Evolutionary conservation across 352 stramenopile species (phyloP).

Genomic region (Pythium brachiatum): DNA sequence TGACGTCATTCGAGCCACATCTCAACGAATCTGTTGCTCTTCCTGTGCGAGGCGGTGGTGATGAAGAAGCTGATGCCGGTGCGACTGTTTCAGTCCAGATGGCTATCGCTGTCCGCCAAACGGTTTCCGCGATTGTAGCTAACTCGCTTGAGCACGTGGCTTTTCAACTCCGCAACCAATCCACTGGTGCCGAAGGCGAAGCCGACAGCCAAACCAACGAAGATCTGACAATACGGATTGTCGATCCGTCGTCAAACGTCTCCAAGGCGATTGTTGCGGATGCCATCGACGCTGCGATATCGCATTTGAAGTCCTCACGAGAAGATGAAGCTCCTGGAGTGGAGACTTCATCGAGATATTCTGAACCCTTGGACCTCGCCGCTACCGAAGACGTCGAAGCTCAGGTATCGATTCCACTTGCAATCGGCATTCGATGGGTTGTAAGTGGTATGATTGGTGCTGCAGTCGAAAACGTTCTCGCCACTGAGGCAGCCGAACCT

Average conservation of each 20-base stretch:
- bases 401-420: constrained; percentile 31
- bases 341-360: not conserved
- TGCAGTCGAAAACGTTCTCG: constrained; percentile 32
- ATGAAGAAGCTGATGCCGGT: too few relatives aligned
- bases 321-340: not conserved
- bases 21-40: too few relatives aligned
- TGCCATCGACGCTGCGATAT: not conserved
- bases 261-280: not conserved
- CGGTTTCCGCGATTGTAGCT: constrained; percentile 36
- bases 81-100: constrained; percentile 30
- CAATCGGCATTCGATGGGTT: constrained; percentile 37
- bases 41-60: too few relatives aligned
- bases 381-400: not conserved
- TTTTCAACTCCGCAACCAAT: not conserved
- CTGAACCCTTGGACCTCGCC: not conserved
- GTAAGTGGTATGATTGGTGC: constrained; percentile 40
- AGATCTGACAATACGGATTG: not conserved
- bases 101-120: constrained; percentile 38
- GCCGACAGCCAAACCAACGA: not conserved
- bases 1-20: too few relatives aligned
- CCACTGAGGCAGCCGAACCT: not conserved
- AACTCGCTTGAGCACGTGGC: constrained; percentile 26
- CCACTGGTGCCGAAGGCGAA: not conserved
- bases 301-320: not conserved
- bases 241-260: not conserved